These are phyloP conservation scores for Tylopilus plumbeoviolaceoides DNA, from an alignment of 768 basidiomycete genomes.

Conservation along the genomic window DNA sequence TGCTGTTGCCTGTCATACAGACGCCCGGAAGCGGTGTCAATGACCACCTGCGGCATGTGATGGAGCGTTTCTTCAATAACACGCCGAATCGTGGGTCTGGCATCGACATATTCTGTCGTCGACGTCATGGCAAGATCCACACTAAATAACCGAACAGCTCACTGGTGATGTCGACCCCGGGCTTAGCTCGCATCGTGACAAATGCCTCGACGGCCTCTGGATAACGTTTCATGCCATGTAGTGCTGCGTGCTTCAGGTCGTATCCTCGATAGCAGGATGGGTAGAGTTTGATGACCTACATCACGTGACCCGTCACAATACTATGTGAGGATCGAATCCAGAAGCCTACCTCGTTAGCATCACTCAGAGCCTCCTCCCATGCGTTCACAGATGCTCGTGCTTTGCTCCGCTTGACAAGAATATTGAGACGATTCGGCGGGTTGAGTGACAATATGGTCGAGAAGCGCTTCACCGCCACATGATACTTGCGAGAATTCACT, in stretches of 20 bases:
- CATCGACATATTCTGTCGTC: background rate
- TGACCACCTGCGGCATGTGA: background rate
- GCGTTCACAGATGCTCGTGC: background rate
- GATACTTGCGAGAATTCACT: background rate
- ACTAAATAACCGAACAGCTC: background rate
- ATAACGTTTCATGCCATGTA: background rate
- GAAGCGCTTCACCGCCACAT: background rate
- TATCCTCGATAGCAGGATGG: background rate
- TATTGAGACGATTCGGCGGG: background rate
- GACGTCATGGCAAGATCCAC: too few relatives aligned
- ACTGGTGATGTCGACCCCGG: background rate
- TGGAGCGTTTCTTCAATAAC: background rate
- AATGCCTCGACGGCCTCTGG: background rate
- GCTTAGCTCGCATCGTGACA: background rate
- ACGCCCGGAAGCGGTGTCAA: background rate
- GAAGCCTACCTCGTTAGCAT: background rate
- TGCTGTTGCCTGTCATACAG: background rate
- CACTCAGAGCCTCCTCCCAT: background rate
- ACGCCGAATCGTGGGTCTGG: background rate
- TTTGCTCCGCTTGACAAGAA: background rate
- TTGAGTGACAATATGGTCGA: background rate
- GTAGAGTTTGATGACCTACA: background rate
- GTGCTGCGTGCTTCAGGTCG: background rate
- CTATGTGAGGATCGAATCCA: too few relatives aligned
- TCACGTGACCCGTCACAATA: background rate